Conservation (phyloP, 2,329 filamentous ascomycete species). For the Alternaria dauci region DNA sequence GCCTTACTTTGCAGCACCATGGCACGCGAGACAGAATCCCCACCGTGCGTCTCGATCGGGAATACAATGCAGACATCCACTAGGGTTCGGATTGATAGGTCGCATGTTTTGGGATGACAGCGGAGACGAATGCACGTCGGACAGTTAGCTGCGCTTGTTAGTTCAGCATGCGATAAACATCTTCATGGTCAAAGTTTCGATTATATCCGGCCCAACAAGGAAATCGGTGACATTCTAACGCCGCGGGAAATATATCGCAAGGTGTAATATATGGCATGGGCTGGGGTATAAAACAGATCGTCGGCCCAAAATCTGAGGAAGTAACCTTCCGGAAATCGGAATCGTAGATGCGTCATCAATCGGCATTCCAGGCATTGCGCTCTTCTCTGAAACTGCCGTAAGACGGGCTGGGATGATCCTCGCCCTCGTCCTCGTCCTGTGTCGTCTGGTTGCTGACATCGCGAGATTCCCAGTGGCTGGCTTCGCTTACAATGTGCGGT, state of each 20-base stretch:
- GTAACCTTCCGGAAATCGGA: background rate
- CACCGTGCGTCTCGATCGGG: background rate
- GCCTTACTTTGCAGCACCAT: background rate
- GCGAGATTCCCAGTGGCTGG: constrained; percentile 54
- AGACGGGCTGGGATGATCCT: constrained; percentile 42
- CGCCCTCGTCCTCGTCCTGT: constrained; percentile 25
- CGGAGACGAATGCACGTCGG: background rate
- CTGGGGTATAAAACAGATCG: constrained; percentile 21
- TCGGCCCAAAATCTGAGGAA: constrained; percentile 7
- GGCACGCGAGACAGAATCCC: background rate
- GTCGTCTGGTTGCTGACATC: constrained; percentile 32
- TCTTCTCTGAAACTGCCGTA: constrained; percentile 56
- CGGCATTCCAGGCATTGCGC: constrained; percentile 51
- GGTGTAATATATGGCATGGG: constrained; percentile 10
- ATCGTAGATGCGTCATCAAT: constrained; percentile 16
- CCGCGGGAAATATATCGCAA: constrained; percentile 6
- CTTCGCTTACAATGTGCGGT: constrained; percentile 54
- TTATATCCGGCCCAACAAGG: background rate
- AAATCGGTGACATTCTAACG: constrained; percentile 6
- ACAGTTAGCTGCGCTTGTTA: constrained; percentile 1
- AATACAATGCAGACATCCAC: background rate
- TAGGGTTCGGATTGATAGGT: background rate
- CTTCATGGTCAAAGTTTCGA: background rate
- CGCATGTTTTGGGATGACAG: background rate
- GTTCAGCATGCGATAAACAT: background rate